These are phyloP conservation scores for Annona squamosa DNA, from an alignment of 164 flowering plant species.

Conservation along the genomic window DNA sequence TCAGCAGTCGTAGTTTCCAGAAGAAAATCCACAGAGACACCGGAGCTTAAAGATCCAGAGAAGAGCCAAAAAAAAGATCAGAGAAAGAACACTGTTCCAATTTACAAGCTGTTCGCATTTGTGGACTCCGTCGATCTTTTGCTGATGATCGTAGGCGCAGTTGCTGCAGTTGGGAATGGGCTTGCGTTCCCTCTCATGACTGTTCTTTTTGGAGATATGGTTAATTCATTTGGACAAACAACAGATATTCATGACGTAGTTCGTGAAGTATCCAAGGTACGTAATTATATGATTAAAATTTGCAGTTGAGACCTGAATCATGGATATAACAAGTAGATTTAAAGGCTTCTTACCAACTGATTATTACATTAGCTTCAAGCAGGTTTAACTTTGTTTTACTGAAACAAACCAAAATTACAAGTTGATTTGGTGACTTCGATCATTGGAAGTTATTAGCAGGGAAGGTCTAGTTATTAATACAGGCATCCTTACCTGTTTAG, in stretches of 20 bases:
- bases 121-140: constrained; percentile 15
- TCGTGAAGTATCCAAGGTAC: constrained; percentile 33
- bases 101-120: constrained; percentile 20
- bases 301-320: neutral
- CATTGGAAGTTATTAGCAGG: neutral
- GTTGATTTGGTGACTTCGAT: too few relatives aligned
- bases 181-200: constrained; percentile 33
- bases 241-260: constrained; percentile 11
- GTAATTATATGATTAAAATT: neutral
- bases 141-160: constrained; percentile 26
- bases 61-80: neutral
- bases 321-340: neutral
- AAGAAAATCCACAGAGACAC: neutral
- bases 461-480: neutral
- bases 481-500: too few relatives aligned
- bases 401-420: too few relatives aligned
- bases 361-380: neutral
- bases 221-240: constrained; percentile 26
- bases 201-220: constrained; percentile 28
- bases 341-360: neutral
- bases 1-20: neutral
- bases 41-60: neutral
- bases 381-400: neutral
- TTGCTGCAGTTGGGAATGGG: constrained; percentile 39
- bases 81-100: constrained; percentile 6